These are phyloP conservation scores for Agaricales sp. DNA, from an alignment of 1,284 basidiomycete species.

Conservation along the genomic window DNA sequence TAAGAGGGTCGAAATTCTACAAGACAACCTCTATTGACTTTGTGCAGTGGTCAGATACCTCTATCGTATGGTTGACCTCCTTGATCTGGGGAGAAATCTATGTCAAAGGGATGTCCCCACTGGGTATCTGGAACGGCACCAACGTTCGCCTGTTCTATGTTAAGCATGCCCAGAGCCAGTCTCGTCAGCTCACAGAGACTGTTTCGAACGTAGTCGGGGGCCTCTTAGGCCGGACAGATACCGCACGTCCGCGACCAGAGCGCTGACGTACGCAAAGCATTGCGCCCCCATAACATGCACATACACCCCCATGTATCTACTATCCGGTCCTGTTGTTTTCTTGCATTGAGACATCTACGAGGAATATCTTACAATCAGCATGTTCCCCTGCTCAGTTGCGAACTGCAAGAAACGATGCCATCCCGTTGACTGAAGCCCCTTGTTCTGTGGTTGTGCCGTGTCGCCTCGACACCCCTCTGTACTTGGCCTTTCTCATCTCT, in stretches of 20 bases:
- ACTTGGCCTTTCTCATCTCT: background rate
- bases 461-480: background rate
- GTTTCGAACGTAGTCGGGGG: slow-evolving; percentile 71
- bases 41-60: slow-evolving; percentile 78
- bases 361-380: too few relatives aligned
- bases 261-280: background rate
- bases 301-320: too few relatives aligned
- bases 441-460: background rate
- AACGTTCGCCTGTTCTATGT: slow-evolving; percentile 83
- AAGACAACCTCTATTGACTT: slow-evolving; percentile 1
- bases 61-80: slow-evolving; percentile 82
- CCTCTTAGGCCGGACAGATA: slow-evolving; percentile 31
- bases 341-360: too few relatives aligned
- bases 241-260: slow-evolving; percentile 8
- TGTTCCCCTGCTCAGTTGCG: too few relatives aligned
- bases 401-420: background rate
- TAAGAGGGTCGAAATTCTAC: slow-evolving; percentile 22
- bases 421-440: background rate
- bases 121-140: slow-evolving; percentile 83
- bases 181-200: slow-evolving; percentile 63
- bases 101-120: slow-evolving; percentile 74
- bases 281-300: too few relatives aligned
- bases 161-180: slow-evolving; percentile 66
- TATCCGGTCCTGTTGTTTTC: too few relatives aligned
- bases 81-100: slow-evolving; percentile 91